A percentile compares a stretch with the other conserved stretches of the same genome.
Conservation (phyloP, 1,139 yeast species). For the Blastobotrys aristatus region DNA sequence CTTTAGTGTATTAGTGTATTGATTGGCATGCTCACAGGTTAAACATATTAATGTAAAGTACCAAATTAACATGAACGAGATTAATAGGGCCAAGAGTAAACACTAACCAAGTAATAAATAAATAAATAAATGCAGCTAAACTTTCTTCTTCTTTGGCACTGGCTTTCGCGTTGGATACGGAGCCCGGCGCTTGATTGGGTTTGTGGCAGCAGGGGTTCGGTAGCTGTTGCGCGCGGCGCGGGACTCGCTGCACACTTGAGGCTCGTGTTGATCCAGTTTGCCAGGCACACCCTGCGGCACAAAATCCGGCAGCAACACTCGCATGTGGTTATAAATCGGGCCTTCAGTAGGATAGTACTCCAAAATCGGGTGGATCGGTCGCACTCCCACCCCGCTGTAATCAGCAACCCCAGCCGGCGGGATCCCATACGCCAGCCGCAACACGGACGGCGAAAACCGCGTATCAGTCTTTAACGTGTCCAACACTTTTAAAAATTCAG, state of each 20-base stretch:
- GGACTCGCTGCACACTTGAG: constrained; percentile 5
- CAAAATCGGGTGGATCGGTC: constrained; percentile 9
- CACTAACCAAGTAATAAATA: no score
- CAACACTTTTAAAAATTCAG: constrained; percentile 4
- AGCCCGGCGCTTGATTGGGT: neutral
- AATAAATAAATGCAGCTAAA: neutral
- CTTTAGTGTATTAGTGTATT: neutral
- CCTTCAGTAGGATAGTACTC: constrained; percentile 4
- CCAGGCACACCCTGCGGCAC: constrained; percentile 5
- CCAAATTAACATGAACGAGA: no score
- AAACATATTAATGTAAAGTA: no score
- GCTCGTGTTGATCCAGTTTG: constrained; percentile 6
- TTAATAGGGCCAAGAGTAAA: no score
- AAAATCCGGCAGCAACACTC: constrained; percentile 9
- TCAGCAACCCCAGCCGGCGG: constrained; percentile 4
- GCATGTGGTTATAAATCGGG: constrained; percentile 9
- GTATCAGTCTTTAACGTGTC: constrained; percentile 8
- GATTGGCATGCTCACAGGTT: neutral
- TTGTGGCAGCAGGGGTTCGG: constrained; percentile 1
- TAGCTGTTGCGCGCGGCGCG: constrained; percentile 1
- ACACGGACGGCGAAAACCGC: constrained; percentile 1
- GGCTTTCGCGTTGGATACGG: neutral
- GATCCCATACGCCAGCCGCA: constrained; percentile 3
- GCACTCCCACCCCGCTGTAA: constrained; percentile 9
- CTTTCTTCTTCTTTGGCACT: neutral